Base-by-base conservation (phyloP, 2,329 filamentous ascomycete species). In the Aspergillus ibericus region DNA sequence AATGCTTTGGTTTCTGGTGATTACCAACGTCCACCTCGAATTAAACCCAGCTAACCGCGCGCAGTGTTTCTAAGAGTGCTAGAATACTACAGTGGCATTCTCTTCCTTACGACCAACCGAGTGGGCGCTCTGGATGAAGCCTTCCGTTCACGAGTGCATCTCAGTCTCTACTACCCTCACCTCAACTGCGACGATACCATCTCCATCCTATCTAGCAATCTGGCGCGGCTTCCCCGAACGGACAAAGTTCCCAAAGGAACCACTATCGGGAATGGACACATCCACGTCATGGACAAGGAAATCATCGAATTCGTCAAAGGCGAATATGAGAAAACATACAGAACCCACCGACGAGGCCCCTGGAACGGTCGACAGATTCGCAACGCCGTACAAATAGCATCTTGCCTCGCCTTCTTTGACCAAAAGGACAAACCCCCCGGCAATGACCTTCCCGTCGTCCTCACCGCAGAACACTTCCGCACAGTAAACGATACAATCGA, bases 1-100 rank as follows among this genome's bases (percentile, higher is more conserved):
- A 68, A 68, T 56, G 63, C 59, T n/a, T 35, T 68, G 3, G 65
- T 67, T 3, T 66, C 65, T 16, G 63, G 66, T 68, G 35, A 40
- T 58, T 35, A 9, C 18, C 2, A 20, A 22, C 9, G 10, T 6
- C 5, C 5, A 42, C 18, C 18, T 20, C 6, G 7, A 3, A 1
- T 4, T 29, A 8, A 9, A 47, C 3, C 15, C 22, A 25, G 27
- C 25, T 48, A 10, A 9, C 20, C 1, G 2, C 18, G 3, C 9
- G 32, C 13, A 59, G 57, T 59, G 16, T 59, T 59, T 20, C 47
- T 59, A 12, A 18, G 57, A 15, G 42, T 56, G 5, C 15, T 59
- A 3, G 57, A 59, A 27, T 59, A 59, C 53, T 59, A 56, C 34
- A 47, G 36, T 16, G 57, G 57, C 7, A 51, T 59, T 13, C 38